A percentile compares a stretch with the other conserved stretches of the same genome.
phyloP scores from a whole-genome alignment of 176 grass and related monocot genomes.

The Juncus inflexus region DNA sequence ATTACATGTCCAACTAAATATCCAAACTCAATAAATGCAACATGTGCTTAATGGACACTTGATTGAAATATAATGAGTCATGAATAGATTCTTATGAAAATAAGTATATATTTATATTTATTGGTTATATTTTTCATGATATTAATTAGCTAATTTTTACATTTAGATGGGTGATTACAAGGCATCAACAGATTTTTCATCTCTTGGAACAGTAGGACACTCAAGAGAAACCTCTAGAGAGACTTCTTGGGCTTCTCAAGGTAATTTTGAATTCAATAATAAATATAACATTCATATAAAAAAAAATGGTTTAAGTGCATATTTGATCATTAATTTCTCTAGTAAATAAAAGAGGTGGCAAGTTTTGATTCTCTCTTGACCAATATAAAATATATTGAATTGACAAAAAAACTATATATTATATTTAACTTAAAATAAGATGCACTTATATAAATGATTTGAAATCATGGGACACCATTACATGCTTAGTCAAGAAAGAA shows the following conservation, averaged over 20 bases:
- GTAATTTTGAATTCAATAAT: constrained; percentile 10
- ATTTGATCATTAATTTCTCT: neutral
- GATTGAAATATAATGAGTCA: neutral
- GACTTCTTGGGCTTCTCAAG: constrained; percentile 62
- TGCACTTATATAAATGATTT: neutral
- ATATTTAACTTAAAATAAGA: neutral
- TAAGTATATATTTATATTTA: neutral
- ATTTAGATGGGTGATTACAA: constrained; percentile 40
- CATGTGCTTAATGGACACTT: neutral
- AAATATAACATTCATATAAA: neutral
- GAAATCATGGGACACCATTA: constrained; percentile 16
- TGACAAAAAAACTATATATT: neutral
- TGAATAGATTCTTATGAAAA: no score
- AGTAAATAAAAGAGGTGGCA: neutral
- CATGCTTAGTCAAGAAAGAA: neutral
- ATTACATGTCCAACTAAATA: neutral
- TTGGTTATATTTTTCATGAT: neutral
- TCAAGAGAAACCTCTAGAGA: constrained; percentile 35
- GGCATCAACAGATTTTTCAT: constrained; percentile 34
- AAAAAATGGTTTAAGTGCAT: neutral
- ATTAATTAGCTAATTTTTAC: constrained; percentile 18
- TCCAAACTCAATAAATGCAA: neutral
- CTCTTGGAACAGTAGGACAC: constrained; percentile 30
- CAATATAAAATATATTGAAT: no score
- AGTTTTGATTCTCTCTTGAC: no score